phyloP scores from a whole-genome alignment of 768 basidiomycete genomes.

The Russula sp. region DNA sequence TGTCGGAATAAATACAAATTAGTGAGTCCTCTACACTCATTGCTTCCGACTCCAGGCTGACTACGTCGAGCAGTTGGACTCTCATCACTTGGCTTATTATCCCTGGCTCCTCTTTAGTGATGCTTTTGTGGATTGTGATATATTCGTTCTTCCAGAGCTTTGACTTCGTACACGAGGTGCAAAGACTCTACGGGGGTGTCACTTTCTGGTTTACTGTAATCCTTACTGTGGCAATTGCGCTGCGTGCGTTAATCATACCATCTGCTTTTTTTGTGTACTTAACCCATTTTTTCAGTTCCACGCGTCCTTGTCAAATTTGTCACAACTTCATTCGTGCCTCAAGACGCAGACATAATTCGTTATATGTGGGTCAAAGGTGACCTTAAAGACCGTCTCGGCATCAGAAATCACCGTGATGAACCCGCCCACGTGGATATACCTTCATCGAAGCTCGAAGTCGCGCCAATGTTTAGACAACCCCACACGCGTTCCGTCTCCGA shows the following conservation, averaged over 20 bases:
- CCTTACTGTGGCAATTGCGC: slow-evolving; percentile 60
- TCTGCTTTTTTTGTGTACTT: background rate
- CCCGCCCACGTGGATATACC: background rate
- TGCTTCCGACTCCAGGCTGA: slow-evolving; percentile 12
- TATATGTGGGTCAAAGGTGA: slow-evolving; percentile 87
- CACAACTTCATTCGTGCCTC: slow-evolving; percentile 62
- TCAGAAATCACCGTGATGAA: slow-evolving; percentile 50
- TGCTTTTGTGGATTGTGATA: slow-evolving; percentile 82
- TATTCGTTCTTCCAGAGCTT: slow-evolving; percentile 75
- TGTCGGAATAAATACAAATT: slow-evolving; percentile 84
- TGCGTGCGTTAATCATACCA: slow-evolving; percentile 46
- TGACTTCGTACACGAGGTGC: slow-evolving; percentile 69
- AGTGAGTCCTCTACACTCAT: slow-evolving; percentile 49
- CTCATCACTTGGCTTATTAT: slow-evolving; percentile 79
- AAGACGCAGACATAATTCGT: slow-evolving; percentile 86
- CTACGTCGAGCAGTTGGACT: slow-evolving; percentile 53
- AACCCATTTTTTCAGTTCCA: slow-evolving; percentile 50
- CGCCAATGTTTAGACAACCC: slow-evolving; percentile 64
- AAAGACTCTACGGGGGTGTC: slow-evolving; percentile 68
- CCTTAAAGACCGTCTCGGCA: slow-evolving; percentile 74
- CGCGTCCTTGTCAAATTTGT: slow-evolving; percentile 75
- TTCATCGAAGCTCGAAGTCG: slow-evolving; percentile 47
- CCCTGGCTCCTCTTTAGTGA: slow-evolving; percentile 71
- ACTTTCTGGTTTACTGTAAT: slow-evolving; percentile 81
- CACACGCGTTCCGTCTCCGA: slow-evolving; percentile 66